phyloP scores from a whole-genome alignment of 2,329 filamentous ascomycete species.

The Claviceps quebecensis region DNA sequence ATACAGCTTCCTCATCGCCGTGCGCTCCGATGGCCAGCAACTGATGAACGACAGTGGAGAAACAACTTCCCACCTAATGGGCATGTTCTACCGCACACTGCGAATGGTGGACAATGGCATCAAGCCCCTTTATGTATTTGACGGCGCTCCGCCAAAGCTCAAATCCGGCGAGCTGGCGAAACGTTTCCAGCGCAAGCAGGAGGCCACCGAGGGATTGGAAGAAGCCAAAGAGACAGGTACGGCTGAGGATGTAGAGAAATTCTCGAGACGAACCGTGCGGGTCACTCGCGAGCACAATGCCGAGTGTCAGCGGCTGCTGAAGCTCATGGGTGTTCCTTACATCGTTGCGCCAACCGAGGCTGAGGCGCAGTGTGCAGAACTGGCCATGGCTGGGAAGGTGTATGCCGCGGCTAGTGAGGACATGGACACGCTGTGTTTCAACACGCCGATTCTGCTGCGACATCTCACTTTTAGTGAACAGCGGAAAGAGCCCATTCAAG shows the following conservation, averaged over 20 bases:
- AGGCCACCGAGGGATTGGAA: conserved; percentile 78
- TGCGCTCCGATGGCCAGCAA: conserved; percentile 91
- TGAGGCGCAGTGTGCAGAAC: conserved; percentile 85
- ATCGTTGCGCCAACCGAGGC: conserved; percentile 94
- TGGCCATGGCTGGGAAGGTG: conserved; percentile 85
- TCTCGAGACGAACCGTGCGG: conserved; percentile 79
- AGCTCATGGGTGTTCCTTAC: conserved; percentile 91
- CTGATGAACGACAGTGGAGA: conserved; percentile 90
- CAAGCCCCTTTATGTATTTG: conserved; percentile 96
- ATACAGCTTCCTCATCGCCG: conserved; percentile 96
- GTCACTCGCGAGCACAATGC: conserved; percentile 95
- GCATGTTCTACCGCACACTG: conserved; percentile 97
- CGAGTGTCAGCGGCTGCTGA: conserved; percentile 81
- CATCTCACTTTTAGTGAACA: conserved; percentile 96
- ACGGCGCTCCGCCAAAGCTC: conserved; percentile 89
- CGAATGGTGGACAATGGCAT: conserved; percentile 98
- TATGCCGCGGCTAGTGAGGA: conserved; percentile 95
- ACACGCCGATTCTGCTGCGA: conserved; percentile 76
- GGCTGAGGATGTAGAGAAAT: conserved; percentile 95
- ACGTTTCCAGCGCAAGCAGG: conserved; percentile 86
- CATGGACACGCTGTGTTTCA: conserved; percentile 97
- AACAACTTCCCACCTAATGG: conserved; percentile 96
- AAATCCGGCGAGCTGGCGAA: conserved; percentile 96
- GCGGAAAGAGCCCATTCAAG: conserved; percentile 92
- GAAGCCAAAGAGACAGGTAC: conserved; percentile 97